Evolutionary conservation across 2,329 filamentous ascomycete species (phyloP), one percentile per base, ranked within the genome.

Genomic region (Cryphonectria radicalis): DNA sequence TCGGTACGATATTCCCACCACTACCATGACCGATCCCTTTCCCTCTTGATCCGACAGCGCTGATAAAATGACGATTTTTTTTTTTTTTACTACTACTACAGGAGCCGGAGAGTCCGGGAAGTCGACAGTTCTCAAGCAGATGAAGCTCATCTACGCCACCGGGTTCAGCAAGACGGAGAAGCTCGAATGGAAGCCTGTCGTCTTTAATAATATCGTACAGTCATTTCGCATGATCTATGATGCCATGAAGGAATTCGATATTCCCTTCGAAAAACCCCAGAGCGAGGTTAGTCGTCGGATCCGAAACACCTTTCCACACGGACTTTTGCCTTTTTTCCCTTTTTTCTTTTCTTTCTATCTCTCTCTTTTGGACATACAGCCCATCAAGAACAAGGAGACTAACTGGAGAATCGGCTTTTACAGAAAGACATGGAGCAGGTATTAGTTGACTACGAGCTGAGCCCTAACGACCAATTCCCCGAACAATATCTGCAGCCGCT

Each of bases 71-170:
- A 59, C 25, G n/a, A 46, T 35, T 40, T 4, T 50, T n/a, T n/a
- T n/a, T n/a, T n/a, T n/a, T n/a, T n/a, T n/a, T n/a, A n/a, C n/a
- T 35, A 13, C 8, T 67, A 19, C 42, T 53, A 37, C 43, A 73
- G 95, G 95, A 81, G 95, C 95, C 77, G 95, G 95, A 79, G 95
- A 98, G 83, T 96, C 92, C 72, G 93, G 95, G 75, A 98, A 98
- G 83, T 98, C 95, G 11, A 98, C 95, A 1, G 95, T 98, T 72
- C 89, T 98, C 75, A 98, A 98, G 85, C 95, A 98, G 86, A 98
- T 99, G 96, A 95, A 95, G 81, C 91, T 99, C 82, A 98, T 99
- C 77, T 96, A 98, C 81, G 91, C 94, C 19, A 91, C 94, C 81
- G 95, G 96, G 66, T 98, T 98, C 84, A 93, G 90, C 78, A 92